Evolutionary conservation across 495 filamentous ascomycete species (phyloP).

Genomic region (Penicillium tannophilum): DNA sequence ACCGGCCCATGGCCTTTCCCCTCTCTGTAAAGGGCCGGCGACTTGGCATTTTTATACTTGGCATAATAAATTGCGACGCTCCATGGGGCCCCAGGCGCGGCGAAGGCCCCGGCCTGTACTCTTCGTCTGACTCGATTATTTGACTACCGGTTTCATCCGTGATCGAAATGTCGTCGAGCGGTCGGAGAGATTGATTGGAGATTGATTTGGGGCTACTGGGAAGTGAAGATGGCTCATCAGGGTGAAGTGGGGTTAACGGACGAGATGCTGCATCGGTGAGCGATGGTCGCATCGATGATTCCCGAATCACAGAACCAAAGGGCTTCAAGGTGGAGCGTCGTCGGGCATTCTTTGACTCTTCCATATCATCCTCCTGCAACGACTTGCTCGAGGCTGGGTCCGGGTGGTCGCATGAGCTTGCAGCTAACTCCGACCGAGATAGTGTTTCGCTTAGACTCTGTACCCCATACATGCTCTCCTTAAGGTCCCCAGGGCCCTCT

Average conservation of each 20-base stretch:
- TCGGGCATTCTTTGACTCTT: constrained; percentile 25
- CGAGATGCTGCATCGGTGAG: constrained; percentile 35
- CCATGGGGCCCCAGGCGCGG: constrained; percentile 41
- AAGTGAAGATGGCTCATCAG: constrained; percentile 48
- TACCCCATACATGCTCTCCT: constrained; percentile 61
- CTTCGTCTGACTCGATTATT: constrained; percentile 50
- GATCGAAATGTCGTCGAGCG: constrained; percentile 53
- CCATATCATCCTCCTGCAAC: constrained; percentile 33
- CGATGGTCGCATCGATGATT: constrained; percentile 25
- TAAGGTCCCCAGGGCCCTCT: constrained; percentile 23
- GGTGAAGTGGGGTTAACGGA: constrained; percentile 50
- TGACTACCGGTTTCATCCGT: constrained; percentile 54
- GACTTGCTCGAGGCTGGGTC: constrained; percentile 9
- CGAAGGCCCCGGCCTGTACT: constrained; percentile 33
- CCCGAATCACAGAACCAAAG: constrained; percentile 22
- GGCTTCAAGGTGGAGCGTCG: constrained; percentile 44
- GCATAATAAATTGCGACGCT: constrained; percentile 93
- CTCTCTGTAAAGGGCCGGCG: constrained; percentile 87
- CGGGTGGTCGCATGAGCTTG: constrained; percentile 12
- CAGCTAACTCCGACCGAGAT: constrained; percentile 25
- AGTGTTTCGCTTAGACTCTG: constrained; percentile 63
- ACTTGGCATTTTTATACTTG: constrained; percentile 92
- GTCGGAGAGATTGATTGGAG: constrained; percentile 51
- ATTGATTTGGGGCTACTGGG: constrained; percentile 56
- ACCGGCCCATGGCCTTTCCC: constrained; percentile 78